Conservation (phyloP, 164 flowering plant species). For the Piper longum region DNA sequence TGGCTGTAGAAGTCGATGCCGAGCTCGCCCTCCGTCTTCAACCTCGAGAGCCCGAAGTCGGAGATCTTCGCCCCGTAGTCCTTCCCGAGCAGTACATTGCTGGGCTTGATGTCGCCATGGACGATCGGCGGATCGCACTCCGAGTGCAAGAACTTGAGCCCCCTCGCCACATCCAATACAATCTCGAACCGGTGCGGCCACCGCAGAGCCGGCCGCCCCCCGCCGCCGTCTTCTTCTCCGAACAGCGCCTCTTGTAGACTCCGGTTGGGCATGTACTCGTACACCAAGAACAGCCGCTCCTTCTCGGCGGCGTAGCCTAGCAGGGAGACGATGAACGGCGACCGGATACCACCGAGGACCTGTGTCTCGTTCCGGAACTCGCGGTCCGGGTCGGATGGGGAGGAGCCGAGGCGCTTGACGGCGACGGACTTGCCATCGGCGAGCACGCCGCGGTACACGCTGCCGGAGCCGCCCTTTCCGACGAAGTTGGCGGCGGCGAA, state of each 20-base stretch:
- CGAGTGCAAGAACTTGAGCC: constrained; percentile 65
- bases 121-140: constrained; percentile 89
- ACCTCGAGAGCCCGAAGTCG: constrained; percentile 88
- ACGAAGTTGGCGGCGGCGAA: constrained; percentile 42
- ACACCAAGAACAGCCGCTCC: constrained; percentile 48
- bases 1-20: constrained; percentile 62
- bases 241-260: constrained; percentile 80
- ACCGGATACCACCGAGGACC: constrained; percentile 58
- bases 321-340: constrained; percentile 58
- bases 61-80: constrained; percentile 69
- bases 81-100: constrained; percentile 74
- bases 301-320: constrained; percentile 70
- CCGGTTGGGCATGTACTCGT: constrained; percentile 86
- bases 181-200: constrained; percentile 69
- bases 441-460: constrained; percentile 61
- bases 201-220: constrained; percentile 14
- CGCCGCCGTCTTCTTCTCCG: constrained; percentile 6
- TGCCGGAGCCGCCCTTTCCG: constrained; percentile 83
- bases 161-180: constrained; percentile 57
- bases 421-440: constrained; percentile 71
- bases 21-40: constrained; percentile 62
- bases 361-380: constrained; percentile 90
- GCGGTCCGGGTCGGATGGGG: constrained; percentile 40
- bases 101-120: constrained; percentile 95
- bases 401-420: constrained; percentile 45